phyloP scores from a whole-genome alignment of 129 eudicot species.

The Centaurea solstitialis region DNA sequence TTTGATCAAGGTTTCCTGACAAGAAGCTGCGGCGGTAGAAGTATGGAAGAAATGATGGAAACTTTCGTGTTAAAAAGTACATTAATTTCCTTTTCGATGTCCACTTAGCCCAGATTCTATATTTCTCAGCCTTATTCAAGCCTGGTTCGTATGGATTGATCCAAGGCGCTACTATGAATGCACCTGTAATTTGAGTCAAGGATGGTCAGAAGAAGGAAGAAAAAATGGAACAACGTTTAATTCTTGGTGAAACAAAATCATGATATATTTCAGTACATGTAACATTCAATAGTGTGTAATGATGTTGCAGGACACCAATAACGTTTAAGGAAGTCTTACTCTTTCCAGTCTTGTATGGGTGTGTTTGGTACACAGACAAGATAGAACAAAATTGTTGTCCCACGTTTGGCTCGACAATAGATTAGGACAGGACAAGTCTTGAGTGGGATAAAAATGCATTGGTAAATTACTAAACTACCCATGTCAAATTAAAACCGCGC shows the following conservation, averaged over 20 bases:
- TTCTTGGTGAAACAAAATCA: slow-evolving; percentile 2
- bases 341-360: not conserved
- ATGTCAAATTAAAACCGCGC: not conserved
- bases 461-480: not conserved
- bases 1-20: slow-evolving; percentile 73
- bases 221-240: not conserved
- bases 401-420: not conserved
- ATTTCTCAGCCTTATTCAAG: slow-evolving; percentile 73
- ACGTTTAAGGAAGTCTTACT: not conserved
- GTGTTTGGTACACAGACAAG: not conserved
- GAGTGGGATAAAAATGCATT: not conserved
- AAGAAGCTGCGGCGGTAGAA: slow-evolving; percentile 76
- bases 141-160: slow-evolving; percentile 85
- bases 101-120: slow-evolving; percentile 77
- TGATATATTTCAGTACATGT: not conserved
- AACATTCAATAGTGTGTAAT: not conserved
- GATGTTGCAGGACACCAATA: not conserved
- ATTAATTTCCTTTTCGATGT: slow-evolving; percentile 54
- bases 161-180: slow-evolving; percentile 85
- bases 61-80: slow-evolving; percentile 69
- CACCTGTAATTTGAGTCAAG: slow-evolving; percentile 57
- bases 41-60: slow-evolving; percentile 68
- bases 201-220: slow-evolving; percentile 18
- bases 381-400: not conserved
- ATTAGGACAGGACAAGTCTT: not conserved